Conservation (phyloP, 495 filamentous ascomycete genomes). For the Xylaria palmicola region DNA sequence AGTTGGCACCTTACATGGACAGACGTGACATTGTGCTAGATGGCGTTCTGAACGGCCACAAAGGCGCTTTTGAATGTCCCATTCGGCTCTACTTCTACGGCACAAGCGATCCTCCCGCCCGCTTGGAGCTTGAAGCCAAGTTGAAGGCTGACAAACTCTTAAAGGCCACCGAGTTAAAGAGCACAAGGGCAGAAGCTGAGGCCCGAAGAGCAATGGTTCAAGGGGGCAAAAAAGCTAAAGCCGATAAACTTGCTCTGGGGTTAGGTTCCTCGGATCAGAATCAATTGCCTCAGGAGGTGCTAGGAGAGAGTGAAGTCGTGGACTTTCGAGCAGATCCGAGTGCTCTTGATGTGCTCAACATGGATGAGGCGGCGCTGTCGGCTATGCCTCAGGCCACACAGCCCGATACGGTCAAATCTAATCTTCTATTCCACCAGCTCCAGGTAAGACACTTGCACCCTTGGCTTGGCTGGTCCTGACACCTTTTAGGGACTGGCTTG, state of each 20-base stretch:
- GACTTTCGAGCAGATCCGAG: slow-evolving; percentile 56
- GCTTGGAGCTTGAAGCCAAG: slow-evolving; percentile 53
- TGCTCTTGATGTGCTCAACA: slow-evolving; percentile 64
- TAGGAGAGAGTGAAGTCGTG: slow-evolving; percentile 66
- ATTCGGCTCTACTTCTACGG: slow-evolving; percentile 67
- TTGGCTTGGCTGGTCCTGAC: slow-evolving; percentile 13
- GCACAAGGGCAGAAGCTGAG: slow-evolving; percentile 51
- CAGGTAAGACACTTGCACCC: slow-evolving; percentile 34
- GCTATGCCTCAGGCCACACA: slow-evolving; percentile 72
- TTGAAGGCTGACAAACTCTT: slow-evolving; percentile 62
- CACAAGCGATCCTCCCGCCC: slow-evolving; percentile 51
- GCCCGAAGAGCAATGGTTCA: slow-evolving; percentile 36
- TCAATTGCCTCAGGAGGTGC: slow-evolving; percentile 38
- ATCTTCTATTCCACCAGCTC: slow-evolving; percentile 78
- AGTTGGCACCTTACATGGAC: slow-evolving; percentile 70
- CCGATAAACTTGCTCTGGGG: slow-evolving; percentile 31
- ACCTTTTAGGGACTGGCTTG: slow-evolving; percentile 71
- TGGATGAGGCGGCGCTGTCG: slow-evolving; percentile 68
- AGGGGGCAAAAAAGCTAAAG: slow-evolving; percentile 30
- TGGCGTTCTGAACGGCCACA: slow-evolving; percentile 61
- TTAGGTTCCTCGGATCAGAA: slow-evolving; percentile 20
- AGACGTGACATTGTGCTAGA: slow-evolving; percentile 57
- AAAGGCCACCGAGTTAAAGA: slow-evolving; percentile 45
- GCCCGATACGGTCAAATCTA: slow-evolving; percentile 60
- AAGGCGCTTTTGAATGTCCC: slow-evolving; percentile 67